phyloP scores from a whole-genome alignment of 345 rosid genomes.

The Corchorus capsularis region DNA sequence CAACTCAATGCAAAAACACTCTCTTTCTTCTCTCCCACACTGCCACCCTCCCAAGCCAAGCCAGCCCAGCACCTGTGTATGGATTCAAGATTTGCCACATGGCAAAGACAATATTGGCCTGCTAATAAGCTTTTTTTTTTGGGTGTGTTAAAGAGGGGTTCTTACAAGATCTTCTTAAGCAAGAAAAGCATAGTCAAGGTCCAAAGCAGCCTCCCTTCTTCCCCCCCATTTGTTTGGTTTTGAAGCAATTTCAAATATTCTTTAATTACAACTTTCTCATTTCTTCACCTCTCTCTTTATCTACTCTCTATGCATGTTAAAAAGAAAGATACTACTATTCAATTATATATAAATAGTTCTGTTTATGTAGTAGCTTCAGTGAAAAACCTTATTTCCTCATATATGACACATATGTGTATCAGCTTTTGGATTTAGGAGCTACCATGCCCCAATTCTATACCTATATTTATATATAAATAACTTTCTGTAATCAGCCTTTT shows the following conservation, averaged over 20 bases:
- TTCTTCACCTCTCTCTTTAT: conserved; percentile 23
- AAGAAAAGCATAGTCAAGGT: conserved; percentile 79
- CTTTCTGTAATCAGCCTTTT: too few species aligned
- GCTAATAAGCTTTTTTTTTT: conserved; percentile 34
- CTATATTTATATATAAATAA: too few species aligned
- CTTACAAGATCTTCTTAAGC: conserved; percentile 45
- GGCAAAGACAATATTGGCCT: conserved; percentile 18
- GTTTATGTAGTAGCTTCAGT: neutral
- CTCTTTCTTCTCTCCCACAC: neutral
- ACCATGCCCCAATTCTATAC: too few species aligned
- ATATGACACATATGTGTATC: neutral
- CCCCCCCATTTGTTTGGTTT: conserved; percentile 13
- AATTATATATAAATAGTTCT: neutral
- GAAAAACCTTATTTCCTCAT: neutral
- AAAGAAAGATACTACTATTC: neutral
- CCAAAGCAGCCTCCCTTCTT: conserved; percentile 34
- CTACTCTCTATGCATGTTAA: conserved; percentile 14
- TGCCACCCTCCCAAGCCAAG: neutral
- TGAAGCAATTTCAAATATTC: conserved; percentile 29
- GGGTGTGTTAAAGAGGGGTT: conserved; percentile 27
- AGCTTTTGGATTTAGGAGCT: too few species aligned
- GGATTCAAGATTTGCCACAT: conserved; percentile 27
- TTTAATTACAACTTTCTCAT: conserved; percentile 20
- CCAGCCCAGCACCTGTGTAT: conserved; percentile 21
- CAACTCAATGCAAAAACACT: conserved; percentile 20